Evolutionary conservation across 78 protist genomes (phyloP), one percentile per base, ranked within the genome.

Genomic region (Kipferlia bialata): DNA sequence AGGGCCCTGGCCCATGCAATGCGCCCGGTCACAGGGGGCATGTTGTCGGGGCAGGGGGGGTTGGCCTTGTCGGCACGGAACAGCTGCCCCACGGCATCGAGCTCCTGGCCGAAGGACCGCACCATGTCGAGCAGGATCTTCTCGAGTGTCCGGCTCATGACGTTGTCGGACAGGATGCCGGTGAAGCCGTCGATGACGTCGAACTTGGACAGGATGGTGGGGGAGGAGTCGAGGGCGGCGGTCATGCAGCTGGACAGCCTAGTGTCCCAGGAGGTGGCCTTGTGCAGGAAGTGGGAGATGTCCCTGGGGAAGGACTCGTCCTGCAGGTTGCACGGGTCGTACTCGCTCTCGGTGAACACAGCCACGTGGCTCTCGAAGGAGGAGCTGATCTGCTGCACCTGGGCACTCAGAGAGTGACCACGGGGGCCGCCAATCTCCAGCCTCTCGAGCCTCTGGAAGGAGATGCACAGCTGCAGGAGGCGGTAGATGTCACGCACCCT

Each of bases 11-110:
- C 6, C 85, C 83, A 80, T 24, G 12, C 2, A 39, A 84, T 59
- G 22, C 76, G 64, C 20, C 89, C 89, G 12, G 81, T 57, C 17
- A 64, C 58, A 0, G 77, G 87, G 6, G 90, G 85, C 71, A 71
- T 54, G 59, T 79, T 79, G 73, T 0, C 0, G 56, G 68, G 56
- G 26, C 71, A n/a, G 22, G 85, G 81, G 0, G 85, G 85, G 26
- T 66, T n/a, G 34, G 66, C 38, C 28, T 36, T 31, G 65, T 44
- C 10, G 34, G n/a, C 3, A 13, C 0, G 18, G 71, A 82, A 85
- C 20, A 31, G 12, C 55, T 67, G 73, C 59, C 75, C 70, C 18
- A 79, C 77, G 24, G 17, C 5, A 10, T 2, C 16, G 24, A 85
- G 36, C 17, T 82, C 90, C 29, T 1, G 15, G 34, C 34, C 39